phyloP scores from a whole-genome alignment of 257 asterid species.

The Coffea eugenioides region DNA sequence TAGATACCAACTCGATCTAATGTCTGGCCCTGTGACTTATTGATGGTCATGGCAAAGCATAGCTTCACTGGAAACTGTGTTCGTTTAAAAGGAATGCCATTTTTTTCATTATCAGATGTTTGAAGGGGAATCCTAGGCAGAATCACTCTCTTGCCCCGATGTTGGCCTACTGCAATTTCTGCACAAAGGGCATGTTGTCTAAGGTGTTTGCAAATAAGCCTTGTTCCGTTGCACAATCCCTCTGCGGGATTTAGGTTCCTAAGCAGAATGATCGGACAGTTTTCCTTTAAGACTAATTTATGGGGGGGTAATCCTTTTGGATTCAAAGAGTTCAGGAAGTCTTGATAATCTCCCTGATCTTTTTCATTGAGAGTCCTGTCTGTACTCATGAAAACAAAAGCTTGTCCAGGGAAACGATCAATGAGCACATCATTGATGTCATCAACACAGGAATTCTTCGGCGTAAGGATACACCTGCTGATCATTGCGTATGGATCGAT shows the following conservation, averaged over 20 bases:
- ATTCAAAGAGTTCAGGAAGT: neutral
- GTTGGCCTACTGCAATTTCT: neutral
- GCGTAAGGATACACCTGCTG: neutral
- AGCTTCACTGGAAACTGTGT: neutral
- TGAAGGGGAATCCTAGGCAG: neutral
- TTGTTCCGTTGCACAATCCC: neutral
- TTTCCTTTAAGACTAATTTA: neutral
- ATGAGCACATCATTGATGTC: neutral
- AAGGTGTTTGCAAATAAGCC: neutral
- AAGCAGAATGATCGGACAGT: neutral
- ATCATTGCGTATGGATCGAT: neutral
- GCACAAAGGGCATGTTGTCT: neutral
- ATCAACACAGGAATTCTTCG: neutral
- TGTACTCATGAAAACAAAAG: neutral
- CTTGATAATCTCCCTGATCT: neutral
- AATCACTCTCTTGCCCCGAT: neutral
- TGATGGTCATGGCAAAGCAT: neutral
- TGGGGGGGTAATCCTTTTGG: neutral
- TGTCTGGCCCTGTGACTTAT: neutral
- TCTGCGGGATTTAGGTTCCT: neutral
- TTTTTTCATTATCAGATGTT: neutral
- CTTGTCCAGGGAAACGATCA: neutral
- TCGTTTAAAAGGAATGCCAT: neutral
- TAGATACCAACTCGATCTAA: neutral
- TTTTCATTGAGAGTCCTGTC: neutral